Base-by-base conservation (phyloP, 176 grass and related monocot genomes). In the Secale cereale region DNA sequence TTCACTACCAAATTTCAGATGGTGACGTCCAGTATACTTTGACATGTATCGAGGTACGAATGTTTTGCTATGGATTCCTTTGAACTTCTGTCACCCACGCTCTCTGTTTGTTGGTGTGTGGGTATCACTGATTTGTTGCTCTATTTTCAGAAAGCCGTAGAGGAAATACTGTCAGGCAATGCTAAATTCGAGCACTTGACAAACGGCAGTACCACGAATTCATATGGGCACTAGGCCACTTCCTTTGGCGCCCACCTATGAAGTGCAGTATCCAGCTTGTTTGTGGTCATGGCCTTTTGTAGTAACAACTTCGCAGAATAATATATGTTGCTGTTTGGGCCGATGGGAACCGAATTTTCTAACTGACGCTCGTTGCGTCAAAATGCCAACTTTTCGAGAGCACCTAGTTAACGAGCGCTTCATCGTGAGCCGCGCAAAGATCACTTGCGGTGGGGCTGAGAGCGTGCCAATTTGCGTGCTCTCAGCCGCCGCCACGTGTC, bases 1-100 rank as follows among this genome's bases (percentile, higher is more conserved):
- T 96, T 65, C 97, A 99, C 79, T 85, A 96, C 86, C 97, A 99
- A 69, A 99, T 99, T 87, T 96, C 92, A 73, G 94, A 99, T 20
- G 85, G 66, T 48, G 97, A 99, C 66, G 79, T 96, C 41, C 86
- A 92, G 61, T 96, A 96, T 79, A 88, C 86, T 41, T 45, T 99
- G 79, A 76, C 91, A 76, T 96, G 81, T 73, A 84, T 96, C 11
- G 90, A 99, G 91, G 97, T 94, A 95, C 12, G 70, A 8, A 69
- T 73, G 30, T 3, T 20, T 43, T 4, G 6, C 54, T 1, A 22
- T 57, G 54, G 22, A 65, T 50, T 29, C 7, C n/a, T 76, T 76
- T 25, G 8, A 33, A 11, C 27, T 60, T 59, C 10, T 15, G 37
- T 0, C 27, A 27, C 2, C 14, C n/a, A 12, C 12, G 25, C 1